Evolutionary conservation across 371 early-diverging fungal genomes (phyloP), one percentile per base, ranked within the genome.

Genomic region (Mortierella sp.): DNA sequence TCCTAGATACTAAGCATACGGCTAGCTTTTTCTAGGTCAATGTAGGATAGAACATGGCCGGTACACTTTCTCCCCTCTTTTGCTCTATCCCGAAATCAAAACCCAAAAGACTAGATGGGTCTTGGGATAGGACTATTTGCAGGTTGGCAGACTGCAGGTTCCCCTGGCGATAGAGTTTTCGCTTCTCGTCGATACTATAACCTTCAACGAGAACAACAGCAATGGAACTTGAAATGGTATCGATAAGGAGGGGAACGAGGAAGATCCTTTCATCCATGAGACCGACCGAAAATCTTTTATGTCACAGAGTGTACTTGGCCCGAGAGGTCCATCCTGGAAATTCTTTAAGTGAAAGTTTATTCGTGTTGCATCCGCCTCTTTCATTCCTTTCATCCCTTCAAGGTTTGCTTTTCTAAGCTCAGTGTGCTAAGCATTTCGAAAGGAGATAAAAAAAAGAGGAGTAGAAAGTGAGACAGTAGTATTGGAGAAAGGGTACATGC

Each of bases 251-350:
- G 29, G 38, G 35, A 1, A 35, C 4, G 4, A 32, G 11, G 29
- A 21, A 35, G 35, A 38, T 35, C 16, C 32, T 18, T 63, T 38
- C 35, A 63, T 63, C 38, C 63, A 18, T 38, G 63, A 63, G 63
- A 21, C 63, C 63, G 18, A 35, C 63, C 35, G 35, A 63, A 32
- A 60, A 63, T 63, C 63, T 63, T 63, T 63, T 63, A 63, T 63
- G 63, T 63, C 32, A 32, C 35, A 63, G 21, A 5, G 18, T 21
- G 35, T 63, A 63, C 63, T 35, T 63, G 63, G 63, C 7, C 63
- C 63, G 63, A 29, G 32, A 3, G 60, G 29, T 55, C n/a, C 24
- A 55, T 16, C 21, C 51, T 51, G 56, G 56, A n/a, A 3, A n/a
- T 27, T 12, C 0, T 27, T 41, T 41, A 41, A 24, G 4, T 27